Conservation (phyloP, 768 basidiomycete species). For the Mycena leptocephala region DNA sequence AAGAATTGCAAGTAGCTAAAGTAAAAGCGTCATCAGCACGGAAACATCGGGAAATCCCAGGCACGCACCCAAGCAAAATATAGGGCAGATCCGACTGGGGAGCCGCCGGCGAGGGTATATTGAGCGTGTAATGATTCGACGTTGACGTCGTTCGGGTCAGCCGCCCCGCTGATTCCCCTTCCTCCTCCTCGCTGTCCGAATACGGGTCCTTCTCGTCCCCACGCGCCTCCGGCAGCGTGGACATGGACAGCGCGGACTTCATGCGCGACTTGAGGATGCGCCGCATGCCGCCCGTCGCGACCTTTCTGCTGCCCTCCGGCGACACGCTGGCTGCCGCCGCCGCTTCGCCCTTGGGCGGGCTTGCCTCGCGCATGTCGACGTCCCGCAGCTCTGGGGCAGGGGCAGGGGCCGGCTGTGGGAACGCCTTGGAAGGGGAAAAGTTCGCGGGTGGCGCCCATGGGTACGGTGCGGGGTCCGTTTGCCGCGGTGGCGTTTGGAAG, state of each 20-base stretch:
- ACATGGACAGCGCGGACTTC: conserved; percentile 50
- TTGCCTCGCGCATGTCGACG: conserved; percentile 84
- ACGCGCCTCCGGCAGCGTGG: conserved; percentile 49
- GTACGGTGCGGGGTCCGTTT: conserved; percentile 55
- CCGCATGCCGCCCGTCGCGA: conserved; percentile 77
- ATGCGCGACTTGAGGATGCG: conserved; percentile 78
- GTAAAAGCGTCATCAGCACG: conserved; percentile 5
- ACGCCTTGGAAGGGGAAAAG: conserved; percentile 74
- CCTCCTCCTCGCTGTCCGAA: conserved; percentile 68
- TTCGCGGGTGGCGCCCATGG: conserved; percentile 79
- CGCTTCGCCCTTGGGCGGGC: conserved; percentile 69
- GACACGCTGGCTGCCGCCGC: background rate
- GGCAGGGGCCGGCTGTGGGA: conserved; percentile 58
- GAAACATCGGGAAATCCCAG: background rate
- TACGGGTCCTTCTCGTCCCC: conserved; percentile 57
- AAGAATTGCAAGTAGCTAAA: conserved; percentile 97
- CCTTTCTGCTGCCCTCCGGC: conserved; percentile 57
- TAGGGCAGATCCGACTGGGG: conserved; percentile 82
- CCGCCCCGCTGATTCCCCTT: conserved; percentile 55
- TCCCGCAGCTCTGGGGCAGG: conserved; percentile 67
- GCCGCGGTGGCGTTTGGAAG: conserved; percentile 70
- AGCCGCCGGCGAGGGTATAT: conserved; percentile 76
- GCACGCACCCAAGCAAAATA: conserved; percentile 85
- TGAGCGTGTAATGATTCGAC: conserved; percentile 88
- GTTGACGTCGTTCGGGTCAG: conserved; percentile 74